phyloP scores from a whole-genome alignment of 805 yeast species.

The Yamadazyma paraphyllophila region DNA sequence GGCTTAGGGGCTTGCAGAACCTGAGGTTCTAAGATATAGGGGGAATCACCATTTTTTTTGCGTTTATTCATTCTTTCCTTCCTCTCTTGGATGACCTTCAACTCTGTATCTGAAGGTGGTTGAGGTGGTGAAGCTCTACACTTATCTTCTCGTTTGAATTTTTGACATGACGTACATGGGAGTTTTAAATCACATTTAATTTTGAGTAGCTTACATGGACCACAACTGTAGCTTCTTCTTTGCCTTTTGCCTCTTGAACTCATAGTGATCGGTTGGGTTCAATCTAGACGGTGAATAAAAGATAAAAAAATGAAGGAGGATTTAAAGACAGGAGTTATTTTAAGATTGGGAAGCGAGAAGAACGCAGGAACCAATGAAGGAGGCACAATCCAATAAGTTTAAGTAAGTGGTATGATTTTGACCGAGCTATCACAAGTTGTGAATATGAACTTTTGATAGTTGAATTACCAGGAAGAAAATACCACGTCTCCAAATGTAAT shows the following conservation, averaged over 20 bases:
- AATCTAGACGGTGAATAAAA: too few species aligned
- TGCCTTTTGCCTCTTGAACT: conserved; percentile 26
- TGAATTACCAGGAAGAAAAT: too few species aligned
- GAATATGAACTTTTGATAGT: too few species aligned
- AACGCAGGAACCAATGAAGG: not conserved
- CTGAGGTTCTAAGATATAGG: not conserved
- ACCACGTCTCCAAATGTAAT: not conserved
- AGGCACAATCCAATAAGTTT: not conserved
- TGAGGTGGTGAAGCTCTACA: conserved; percentile 42
- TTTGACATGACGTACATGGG: conserved; percentile 48
- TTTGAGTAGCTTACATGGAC: conserved; percentile 53
- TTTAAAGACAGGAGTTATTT: not conserved
- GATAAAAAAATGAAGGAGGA: not conserved
- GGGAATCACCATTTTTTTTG: conserved; percentile 1
- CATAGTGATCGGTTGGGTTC: not conserved
- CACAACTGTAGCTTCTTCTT: conserved; percentile 54
- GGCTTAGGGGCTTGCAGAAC: not conserved
- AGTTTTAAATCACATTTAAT: conserved; percentile 50
- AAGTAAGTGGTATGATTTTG: not conserved
- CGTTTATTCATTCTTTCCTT: conserved; percentile 20
- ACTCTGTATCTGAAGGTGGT: conserved; percentile 43
- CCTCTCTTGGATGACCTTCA: conserved; percentile 28
- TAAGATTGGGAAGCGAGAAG: not conserved
- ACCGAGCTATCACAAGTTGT: too few species aligned
- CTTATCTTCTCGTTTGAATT: conserved; percentile 36